These are phyloP conservation scores for Vanderwaltozyma tropicalis DNA, from an alignment of 805 yeast species.

Conservation along the genomic window DNA sequence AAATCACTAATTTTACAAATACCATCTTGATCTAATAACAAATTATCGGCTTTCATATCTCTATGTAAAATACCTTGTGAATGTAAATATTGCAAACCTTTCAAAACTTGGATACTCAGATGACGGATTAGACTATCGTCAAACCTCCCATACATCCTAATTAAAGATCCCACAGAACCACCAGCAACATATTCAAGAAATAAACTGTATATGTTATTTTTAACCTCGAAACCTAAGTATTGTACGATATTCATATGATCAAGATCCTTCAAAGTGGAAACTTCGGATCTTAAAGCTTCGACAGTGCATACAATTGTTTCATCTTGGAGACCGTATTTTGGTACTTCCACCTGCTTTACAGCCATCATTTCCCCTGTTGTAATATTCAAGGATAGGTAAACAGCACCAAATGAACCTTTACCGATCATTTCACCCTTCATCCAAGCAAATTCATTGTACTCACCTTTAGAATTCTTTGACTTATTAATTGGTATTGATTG, in stretches of 20 bases:
- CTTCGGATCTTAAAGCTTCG: conserved; percentile 81
- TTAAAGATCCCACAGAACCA: conserved; percentile 84
- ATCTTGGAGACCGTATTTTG: conserved; percentile 33
- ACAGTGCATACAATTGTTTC: conserved; percentile 49
- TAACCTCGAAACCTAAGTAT: conserved; percentile 84
- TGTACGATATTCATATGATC: conserved; percentile 94
- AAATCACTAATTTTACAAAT: conserved; percentile 92
- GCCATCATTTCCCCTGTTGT: conserved; percentile 99
- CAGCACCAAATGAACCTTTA: conserved; percentile 92
- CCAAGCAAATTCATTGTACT: conserved; percentile 87
- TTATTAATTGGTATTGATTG: conserved; percentile 58
- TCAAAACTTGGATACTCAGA: conserved; percentile 67
- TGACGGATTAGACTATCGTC: conserved; percentile 66
- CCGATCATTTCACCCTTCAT: conserved; percentile 95
- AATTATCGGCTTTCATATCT: conserved; percentile 90
- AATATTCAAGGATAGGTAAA: conserved; percentile 80
- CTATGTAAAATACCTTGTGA: conserved; percentile 89
- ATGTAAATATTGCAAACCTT: conserved; percentile 83
- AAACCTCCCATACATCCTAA: conserved; percentile 74
- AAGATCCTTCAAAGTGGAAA: conserved; percentile 84
- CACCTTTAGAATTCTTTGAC: conserved; percentile 53
- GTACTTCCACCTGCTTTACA: conserved; percentile 83
- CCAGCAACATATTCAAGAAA: conserved; percentile 96
- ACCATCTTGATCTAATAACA: conserved; percentile 82
- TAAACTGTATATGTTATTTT: conserved; percentile 63